These are phyloP conservation scores for Rhizoctonia solani DNA, from an alignment of 1,284 basidiomycete genomes.

Conservation along the genomic window DNA sequence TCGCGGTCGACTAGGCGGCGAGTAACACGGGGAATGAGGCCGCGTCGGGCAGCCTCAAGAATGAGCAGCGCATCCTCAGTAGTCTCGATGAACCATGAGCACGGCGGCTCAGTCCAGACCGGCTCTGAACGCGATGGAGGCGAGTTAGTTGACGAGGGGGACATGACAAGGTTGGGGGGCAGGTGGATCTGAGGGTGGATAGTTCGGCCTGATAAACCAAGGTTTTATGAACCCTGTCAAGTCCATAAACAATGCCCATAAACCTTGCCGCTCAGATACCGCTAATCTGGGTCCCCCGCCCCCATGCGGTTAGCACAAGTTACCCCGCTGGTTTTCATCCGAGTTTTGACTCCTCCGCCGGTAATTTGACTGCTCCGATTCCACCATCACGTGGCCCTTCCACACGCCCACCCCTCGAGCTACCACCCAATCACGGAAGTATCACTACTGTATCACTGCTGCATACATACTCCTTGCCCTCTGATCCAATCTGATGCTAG, in stretches of 20 bases:
- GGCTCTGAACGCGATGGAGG: constrained; percentile 16
- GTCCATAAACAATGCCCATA: neutral
- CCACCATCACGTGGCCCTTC: too few relatives aligned
- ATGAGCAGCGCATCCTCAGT: constrained; percentile 95
- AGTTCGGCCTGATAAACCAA: constrained; percentile 5
- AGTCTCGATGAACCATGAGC: constrained; percentile 91
- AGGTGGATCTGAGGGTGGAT: too few relatives aligned
- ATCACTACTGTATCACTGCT: too few relatives aligned
- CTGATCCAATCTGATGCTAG: too few relatives aligned
- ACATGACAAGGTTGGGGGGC: constrained; percentile 7
- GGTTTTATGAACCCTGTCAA: neutral
- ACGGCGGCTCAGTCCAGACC: constrained; percentile 79
- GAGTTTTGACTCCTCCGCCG: too few relatives aligned
- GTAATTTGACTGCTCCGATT: too few relatives aligned
- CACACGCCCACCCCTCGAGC: too few relatives aligned
- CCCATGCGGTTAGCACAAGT: neutral
- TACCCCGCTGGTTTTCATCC: too few relatives aligned
- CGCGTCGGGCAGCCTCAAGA: constrained; percentile 89
- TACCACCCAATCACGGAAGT: too few relatives aligned
- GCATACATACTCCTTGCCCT: too few relatives aligned
- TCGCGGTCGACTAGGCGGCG: constrained; percentile 91
- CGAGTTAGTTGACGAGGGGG: constrained; percentile 34
- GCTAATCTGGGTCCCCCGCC: neutral
- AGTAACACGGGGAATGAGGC: constrained; percentile 91
- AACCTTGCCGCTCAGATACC: neutral